These are phyloP conservation scores for Ceratocystis destructans DNA, from an alignment of 2,329 filamentous ascomycete genomes.

Conservation along the genomic window DNA sequence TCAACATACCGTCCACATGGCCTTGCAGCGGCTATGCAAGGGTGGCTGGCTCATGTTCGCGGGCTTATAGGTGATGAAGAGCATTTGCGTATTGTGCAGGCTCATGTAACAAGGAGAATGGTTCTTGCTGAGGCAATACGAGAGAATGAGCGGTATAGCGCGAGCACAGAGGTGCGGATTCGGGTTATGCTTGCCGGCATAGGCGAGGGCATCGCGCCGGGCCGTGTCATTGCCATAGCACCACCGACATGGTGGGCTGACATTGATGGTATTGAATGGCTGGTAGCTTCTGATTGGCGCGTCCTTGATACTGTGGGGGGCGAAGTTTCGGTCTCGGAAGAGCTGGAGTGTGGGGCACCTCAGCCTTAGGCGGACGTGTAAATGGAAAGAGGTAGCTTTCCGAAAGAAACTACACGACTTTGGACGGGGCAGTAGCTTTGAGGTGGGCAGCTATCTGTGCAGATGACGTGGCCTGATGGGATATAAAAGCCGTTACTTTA, in stretches of 20 bases:
- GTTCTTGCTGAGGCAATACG: neutral
- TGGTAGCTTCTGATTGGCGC: slow-evolving; percentile 12
- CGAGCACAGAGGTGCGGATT: neutral
- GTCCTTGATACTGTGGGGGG: neutral
- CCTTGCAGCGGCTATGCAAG: slow-evolving; percentile 30
- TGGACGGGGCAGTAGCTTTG: neutral
- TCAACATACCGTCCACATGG: slow-evolving; percentile 27
- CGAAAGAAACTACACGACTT: neutral
- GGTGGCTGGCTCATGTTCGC: slow-evolving; percentile 30
- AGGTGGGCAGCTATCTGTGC: neutral
- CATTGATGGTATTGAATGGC: neutral
- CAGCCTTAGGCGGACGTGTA: neutral
- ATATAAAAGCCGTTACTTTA: neutral
- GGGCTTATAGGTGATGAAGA: slow-evolving; percentile 14
- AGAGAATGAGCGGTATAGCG: neutral
- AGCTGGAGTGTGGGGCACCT: neutral
- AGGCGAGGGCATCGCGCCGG: neutral
- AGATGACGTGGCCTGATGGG: neutral
- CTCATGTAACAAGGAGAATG: neutral
- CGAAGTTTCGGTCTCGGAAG: neutral
- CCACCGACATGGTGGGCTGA: slow-evolving; percentile 13
- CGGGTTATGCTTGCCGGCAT: slow-evolving; percentile 4
- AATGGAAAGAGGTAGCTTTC: neutral
- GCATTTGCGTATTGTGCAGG: neutral
- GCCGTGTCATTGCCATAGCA: neutral